Base-by-base conservation (phyloP, 108 stramenopile species). In the Schizochytrium sp. region DNA sequence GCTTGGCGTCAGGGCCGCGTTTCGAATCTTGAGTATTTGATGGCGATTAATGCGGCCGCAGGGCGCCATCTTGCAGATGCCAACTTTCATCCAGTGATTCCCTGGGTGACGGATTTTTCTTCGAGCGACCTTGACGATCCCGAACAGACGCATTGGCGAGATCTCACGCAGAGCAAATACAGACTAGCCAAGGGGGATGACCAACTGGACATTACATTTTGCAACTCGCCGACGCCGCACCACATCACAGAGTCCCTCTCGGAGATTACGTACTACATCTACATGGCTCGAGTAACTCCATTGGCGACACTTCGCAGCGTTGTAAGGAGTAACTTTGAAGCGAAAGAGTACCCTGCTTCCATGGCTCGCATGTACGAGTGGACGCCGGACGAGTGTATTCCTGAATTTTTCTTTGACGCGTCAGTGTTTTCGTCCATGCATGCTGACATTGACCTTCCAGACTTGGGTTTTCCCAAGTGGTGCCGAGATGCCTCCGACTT, bases 321-420 rank as follows among this genome's bases (percentile, higher is more conserved):
- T 23, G 95, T 95, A 8, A 58, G 95, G 18, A 89, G 90, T 5
- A 90, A 92, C 53, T 94, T 95, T 45, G 93, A 95, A 53, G 90
- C 95, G 21, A 92, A 95, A 57, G 94, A 95, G 88, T 95, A 95
- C 90, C 95, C 95, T 2, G 60, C 89, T 4, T 90, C 91, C 57
- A 48, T 95, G 44, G 91, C 60, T 47, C 93, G 93, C 21, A 59
- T 95, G 48, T 95, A 95, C 89, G 91, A 92, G 57, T 95, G 93
- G 93, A 93, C 95, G 14, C 95, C 95, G 8, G 95, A 95, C 90
- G 95, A 95, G 72, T 94, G 94, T 89, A 94, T 95, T 14, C 93
- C 93, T 58, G 95, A 95, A 83, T 95, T 95, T 69, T 95, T 88
- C 90, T 55, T 87, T 55, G 90, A 92, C 55, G 60, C 94, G 25